These are phyloP conservation scores for Gardenia jasminoides DNA, from an alignment of 257 asterid genomes.

Conservation along the genomic window DNA sequence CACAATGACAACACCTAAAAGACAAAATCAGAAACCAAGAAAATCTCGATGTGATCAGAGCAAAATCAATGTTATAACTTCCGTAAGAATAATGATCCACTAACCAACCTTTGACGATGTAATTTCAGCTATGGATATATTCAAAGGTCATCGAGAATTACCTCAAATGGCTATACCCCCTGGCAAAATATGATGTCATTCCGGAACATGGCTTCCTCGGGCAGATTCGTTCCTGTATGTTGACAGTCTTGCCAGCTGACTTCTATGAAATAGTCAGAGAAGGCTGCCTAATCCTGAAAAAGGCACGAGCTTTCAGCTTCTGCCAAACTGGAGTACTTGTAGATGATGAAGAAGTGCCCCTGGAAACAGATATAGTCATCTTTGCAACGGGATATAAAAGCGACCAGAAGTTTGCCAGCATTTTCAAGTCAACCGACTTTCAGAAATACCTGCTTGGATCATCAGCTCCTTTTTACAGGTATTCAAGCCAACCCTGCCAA, in stretches of 20 bases:
- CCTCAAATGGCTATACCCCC: conserved; percentile 58
- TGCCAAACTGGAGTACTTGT: conserved; percentile 36
- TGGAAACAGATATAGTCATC: conserved; percentile 46
- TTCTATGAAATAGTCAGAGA: conserved; percentile 49
- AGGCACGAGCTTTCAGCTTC: conserved; percentile 24
- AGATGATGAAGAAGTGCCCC: conserved; percentile 10
- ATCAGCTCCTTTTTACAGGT: conserved; percentile 64
- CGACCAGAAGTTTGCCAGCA: conserved; percentile 40
- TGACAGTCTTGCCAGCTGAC: conserved; percentile 44
- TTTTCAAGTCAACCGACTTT: conserved; percentile 41
- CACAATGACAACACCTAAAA: not conserved
- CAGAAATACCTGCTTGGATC: conserved; percentile 45
- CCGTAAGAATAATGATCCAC: not conserved
- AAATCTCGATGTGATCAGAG: not conserved
- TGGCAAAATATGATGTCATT: conserved; percentile 42
- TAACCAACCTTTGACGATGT: not conserved
- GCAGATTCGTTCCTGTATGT: conserved; percentile 53
- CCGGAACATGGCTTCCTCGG: conserved; percentile 46
- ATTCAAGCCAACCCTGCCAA: not conserved
- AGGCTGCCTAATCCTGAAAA: conserved; percentile 48
- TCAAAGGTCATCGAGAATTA: conserved; percentile 41
- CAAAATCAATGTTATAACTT: not conserved
- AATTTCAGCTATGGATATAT: conserved; percentile 51
- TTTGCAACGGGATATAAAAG: conserved; percentile 63
- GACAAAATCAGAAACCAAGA: not conserved